These are phyloP conservation scores for Omphalotus guepiniiformis DNA, from an alignment of 768 basidiomycete genomes.

Conservation along the genomic window DNA sequence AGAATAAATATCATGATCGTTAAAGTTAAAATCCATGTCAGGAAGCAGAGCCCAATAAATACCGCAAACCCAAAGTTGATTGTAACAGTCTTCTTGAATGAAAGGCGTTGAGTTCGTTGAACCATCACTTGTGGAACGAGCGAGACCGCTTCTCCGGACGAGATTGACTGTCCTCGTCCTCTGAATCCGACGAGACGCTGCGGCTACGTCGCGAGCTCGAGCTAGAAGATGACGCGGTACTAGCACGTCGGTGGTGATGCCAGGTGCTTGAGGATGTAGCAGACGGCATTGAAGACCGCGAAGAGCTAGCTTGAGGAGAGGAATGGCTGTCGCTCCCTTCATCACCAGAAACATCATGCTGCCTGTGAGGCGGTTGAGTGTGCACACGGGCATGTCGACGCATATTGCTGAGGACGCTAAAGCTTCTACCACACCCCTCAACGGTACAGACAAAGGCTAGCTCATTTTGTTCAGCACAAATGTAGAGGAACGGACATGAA, in stretches of 20 bases:
- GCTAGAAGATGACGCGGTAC: conserved; percentile 38
- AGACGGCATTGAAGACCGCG: conserved; percentile 4
- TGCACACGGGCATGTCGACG: conserved; percentile 80
- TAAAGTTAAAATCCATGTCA: not conserved
- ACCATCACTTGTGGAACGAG: conserved; percentile 18
- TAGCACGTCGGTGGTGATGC: conserved; percentile 32
- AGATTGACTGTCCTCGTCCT: conserved; percentile 19
- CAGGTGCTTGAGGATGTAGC: conserved; percentile 17
- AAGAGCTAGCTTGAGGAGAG: conserved; percentile 12
- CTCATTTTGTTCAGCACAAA: not conserved
- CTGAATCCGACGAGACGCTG: conserved; percentile 34
- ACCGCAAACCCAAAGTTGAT: too few relatives aligned
- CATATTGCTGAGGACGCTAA: conserved; percentile 89
- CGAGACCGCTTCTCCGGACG: conserved; percentile 31
- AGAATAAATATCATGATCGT: not conserved
- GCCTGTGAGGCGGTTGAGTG: conserved; percentile 25
- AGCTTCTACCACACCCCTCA: conserved; percentile 72
- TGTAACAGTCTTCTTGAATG: too few relatives aligned
- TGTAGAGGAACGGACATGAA: conserved; percentile 1
- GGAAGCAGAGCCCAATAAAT: not conserved
- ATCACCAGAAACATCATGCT: conserved; percentile 39
- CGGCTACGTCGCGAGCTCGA: conserved; percentile 36
- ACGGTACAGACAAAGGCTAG: conserved; percentile 74
- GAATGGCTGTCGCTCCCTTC: conserved; percentile 39
- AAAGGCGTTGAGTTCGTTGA: too few relatives aligned